Conservation (phyloP, 1,284 basidiomycete genomes). For the Moesziomyces globuligerus region DNA sequence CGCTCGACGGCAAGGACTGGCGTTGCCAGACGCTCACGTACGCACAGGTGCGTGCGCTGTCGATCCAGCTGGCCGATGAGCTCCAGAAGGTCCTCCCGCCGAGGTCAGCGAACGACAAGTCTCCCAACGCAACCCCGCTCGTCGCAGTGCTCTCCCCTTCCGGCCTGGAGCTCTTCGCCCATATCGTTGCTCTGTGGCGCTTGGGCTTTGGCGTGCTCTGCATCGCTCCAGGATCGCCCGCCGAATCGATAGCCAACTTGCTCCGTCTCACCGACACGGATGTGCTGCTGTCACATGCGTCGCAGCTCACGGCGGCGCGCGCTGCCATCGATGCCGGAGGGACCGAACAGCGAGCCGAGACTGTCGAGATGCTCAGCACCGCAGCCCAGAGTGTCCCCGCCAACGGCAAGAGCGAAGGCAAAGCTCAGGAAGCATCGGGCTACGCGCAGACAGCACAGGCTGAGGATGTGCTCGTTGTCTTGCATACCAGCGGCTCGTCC, state of each 20-base stretch:
- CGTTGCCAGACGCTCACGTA: constrained; percentile 60
- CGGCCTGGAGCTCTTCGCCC: constrained; percentile 67
- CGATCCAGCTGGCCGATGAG: constrained; percentile 10
- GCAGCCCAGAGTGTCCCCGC: background rate
- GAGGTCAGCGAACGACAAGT: constrained; percentile 9
- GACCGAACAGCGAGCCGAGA: background rate
- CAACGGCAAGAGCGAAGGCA: background rate
- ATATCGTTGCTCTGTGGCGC: constrained; percentile 67
- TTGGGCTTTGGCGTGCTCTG: constrained; percentile 68
- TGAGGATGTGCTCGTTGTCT: constrained; percentile 71
- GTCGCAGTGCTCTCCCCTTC: constrained; percentile 68
- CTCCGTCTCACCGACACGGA: constrained; percentile 71
- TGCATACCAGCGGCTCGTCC: constrained; percentile 76
- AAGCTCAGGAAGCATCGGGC: no score
- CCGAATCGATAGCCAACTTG: constrained; percentile 73
- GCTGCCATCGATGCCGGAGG: constrained; percentile 2
- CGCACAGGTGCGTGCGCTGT: constrained; percentile 8
- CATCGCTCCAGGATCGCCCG: constrained; percentile 69
- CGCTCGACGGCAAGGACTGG: constrained; percentile 33
- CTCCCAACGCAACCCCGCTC: constrained; percentile 31
- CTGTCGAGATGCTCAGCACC: constrained; percentile 24
- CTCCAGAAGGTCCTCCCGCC: constrained; percentile 4
- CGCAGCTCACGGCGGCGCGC: constrained; percentile 67
- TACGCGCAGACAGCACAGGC: constrained; percentile 15
- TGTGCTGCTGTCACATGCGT: constrained; percentile 70